These are phyloP conservation scores for Aspergillus glaucus DNA, from an alignment of 2,329 filamentous ascomycete species.

Conservation along the genomic window DNA sequence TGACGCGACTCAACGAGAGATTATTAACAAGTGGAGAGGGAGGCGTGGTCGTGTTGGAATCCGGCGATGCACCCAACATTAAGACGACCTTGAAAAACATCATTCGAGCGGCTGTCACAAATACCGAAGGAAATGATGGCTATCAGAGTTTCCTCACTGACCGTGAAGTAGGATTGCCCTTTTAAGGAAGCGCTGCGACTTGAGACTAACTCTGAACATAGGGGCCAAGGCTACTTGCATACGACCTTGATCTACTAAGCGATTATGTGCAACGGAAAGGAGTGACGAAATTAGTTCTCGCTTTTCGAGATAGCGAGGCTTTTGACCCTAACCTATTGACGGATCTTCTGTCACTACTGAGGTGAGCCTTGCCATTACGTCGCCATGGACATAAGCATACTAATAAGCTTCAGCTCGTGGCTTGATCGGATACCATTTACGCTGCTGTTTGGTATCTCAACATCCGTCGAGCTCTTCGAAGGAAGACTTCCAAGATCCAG, in stretches of 20 bases:
- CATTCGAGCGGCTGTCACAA: slow-evolving; percentile 36
- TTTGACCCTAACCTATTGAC: slow-evolving; percentile 40
- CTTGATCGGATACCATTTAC: slow-evolving; percentile 56
- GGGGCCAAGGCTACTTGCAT: slow-evolving; percentile 38
- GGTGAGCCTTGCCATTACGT: slow-evolving; percentile 30
- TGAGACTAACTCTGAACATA: slow-evolving; percentile 14
- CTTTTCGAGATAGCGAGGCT: slow-evolving; percentile 42
- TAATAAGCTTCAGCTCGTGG: slow-evolving; percentile 47
- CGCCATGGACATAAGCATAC: slow-evolving; percentile 3
- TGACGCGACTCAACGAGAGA: slow-evolving; percentile 32
- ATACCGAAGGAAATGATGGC: slow-evolving; percentile 31
- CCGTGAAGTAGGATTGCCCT: slow-evolving; percentile 26
- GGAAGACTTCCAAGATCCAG: slow-evolving; percentile 50
- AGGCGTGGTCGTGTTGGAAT: slow-evolving; percentile 37
- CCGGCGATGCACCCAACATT: slow-evolving; percentile 40
- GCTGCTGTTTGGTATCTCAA: slow-evolving; percentile 56
- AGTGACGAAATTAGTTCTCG: slow-evolving; percentile 36
- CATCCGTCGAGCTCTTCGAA: slow-evolving; percentile 57
- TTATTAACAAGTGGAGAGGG: slow-evolving; percentile 26
- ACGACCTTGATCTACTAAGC: slow-evolving; percentile 42
- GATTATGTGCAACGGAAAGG: slow-evolving; percentile 35
- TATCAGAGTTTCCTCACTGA: slow-evolving; percentile 35
- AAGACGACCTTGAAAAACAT: slow-evolving; percentile 43
- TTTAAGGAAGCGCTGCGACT: neutral
- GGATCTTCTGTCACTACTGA: slow-evolving; percentile 41